phyloP scores from a whole-genome alignment of 805 yeast species.

The Dipodascus geniculatus region DNA sequence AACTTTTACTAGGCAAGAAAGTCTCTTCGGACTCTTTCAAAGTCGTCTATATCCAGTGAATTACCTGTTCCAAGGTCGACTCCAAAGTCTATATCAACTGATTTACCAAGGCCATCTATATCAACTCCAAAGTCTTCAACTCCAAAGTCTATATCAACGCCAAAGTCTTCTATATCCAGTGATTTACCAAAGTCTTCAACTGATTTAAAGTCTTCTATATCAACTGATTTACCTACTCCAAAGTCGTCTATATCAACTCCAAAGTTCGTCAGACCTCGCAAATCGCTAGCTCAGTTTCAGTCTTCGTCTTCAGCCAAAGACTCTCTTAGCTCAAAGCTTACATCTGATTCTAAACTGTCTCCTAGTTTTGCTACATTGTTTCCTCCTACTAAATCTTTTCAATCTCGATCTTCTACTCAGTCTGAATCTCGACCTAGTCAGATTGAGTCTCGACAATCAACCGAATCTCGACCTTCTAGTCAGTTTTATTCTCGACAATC shows the following conservation, averaged over 20 bases:
- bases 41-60: background rate
- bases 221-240: background rate
- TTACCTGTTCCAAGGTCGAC: no score
- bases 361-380: background rate
- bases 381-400: background rate
- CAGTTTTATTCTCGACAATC: no score
- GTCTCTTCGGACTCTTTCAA: background rate
- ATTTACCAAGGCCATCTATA: no score
- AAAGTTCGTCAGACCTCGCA: background rate
- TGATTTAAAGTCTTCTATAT: no score
- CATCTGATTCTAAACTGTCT: background rate
- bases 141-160: no score
- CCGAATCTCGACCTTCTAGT: no score
- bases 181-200: no score
- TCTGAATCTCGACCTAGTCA: background rate
- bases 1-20: background rate
- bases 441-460: background rate
- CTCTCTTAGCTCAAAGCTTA: background rate
- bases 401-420: background rate
- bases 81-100: no score
- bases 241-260: background rate
- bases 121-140: no score
- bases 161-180: background rate
- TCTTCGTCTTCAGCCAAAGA: background rate
- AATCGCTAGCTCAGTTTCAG: background rate